Evolutionary conservation across 345 rosid genomes (phyloP).

Genomic region (Hevea brasiliensis): DNA sequence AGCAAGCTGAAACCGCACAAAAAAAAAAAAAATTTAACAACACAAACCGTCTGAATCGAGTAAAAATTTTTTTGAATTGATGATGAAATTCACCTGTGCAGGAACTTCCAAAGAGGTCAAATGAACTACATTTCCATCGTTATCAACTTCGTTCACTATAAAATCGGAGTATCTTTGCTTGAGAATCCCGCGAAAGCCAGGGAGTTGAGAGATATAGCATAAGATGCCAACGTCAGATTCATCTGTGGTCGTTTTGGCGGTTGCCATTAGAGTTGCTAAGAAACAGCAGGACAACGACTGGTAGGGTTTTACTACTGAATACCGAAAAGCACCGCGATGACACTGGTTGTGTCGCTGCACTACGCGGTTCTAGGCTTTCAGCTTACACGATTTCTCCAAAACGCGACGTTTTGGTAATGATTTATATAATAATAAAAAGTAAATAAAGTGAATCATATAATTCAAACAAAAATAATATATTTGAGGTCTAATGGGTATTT

Average conservation of each 20-base stretch:
- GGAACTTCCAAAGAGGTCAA: constrained; percentile 72
- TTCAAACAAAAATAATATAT: too few relatives aligned
- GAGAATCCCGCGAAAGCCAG: constrained; percentile 95
- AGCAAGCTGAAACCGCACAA: not conserved
- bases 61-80: not conserved
- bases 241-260: constrained; percentile 45
- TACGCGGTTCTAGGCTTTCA: too few relatives aligned
- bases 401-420: too few relatives aligned
- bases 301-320: not conserved
- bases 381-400: too few relatives aligned
- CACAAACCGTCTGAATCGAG: not conserved
- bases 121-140: constrained; percentile 80
- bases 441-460: too few relatives aligned
- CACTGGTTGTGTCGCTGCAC: too few relatives aligned
- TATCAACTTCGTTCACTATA: constrained; percentile 87
- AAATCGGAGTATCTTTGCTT: constrained; percentile 93
- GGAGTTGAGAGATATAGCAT: constrained; percentile 74
- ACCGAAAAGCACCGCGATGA: too few relatives aligned
- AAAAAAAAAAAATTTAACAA: not conserved
- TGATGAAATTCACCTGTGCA: constrained; percentile 39
- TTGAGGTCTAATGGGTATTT: too few relatives aligned
- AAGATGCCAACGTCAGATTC: constrained; percentile 86
- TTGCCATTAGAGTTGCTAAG: not conserved
- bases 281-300: not conserved
- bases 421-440: too few relatives aligned